Evolutionary conservation across 2,329 filamentous ascomycete genomes (phyloP), one percentile per base, ranked within the genome.

Genomic region (Colletotrichum lini): DNA sequence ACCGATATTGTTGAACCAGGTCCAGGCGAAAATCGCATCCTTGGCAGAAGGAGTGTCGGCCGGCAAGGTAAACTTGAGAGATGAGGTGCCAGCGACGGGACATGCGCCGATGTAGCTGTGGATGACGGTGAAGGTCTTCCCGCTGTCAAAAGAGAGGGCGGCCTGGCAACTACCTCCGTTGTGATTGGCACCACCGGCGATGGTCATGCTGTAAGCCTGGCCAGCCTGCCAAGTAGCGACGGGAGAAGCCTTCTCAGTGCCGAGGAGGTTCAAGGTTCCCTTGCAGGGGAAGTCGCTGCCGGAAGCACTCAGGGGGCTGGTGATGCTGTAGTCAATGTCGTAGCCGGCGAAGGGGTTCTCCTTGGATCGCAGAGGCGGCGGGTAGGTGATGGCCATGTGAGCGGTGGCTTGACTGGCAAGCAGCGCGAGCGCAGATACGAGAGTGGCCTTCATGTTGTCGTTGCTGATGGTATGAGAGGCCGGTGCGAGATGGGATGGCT

Each of bases 251-350:
- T 82, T 80, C 10, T 80, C 62, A 42, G 85, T 85, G 75, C 86
- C 87, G 44, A 89, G 75, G 54, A 87, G 81, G 59, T 78, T 80
- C 60, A 87, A 84, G 78, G 85, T 85, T 74, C 91, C 91, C 84
- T 95, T 95, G 88, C 94, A 96, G 6, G 93, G 92, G 80, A 90
- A 96, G 81, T 95, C 88, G 70, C 85, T 84, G 35, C 92, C 91
- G 71, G 85, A 83, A 23, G 84, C 77, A 2, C 82, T 78, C 58
- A 96, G 86, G 3, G 94, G 94, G 18, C 86, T 85, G 45, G 90
- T 93, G 83, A 94, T 94, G 75, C 88, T 89, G 84, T 92, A 94
- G 83, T 95, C 92, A 78, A 89, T 49, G 65, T 86, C 80, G 66
- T 82, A 81, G 53, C 77, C 76, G 71, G 78, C 76, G 76, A 84